Evolutionary conservation across 352 stramenopile species (phyloP), one percentile per base, ranked within the genome.

Genomic region (Phytophthora cajani): DNA sequence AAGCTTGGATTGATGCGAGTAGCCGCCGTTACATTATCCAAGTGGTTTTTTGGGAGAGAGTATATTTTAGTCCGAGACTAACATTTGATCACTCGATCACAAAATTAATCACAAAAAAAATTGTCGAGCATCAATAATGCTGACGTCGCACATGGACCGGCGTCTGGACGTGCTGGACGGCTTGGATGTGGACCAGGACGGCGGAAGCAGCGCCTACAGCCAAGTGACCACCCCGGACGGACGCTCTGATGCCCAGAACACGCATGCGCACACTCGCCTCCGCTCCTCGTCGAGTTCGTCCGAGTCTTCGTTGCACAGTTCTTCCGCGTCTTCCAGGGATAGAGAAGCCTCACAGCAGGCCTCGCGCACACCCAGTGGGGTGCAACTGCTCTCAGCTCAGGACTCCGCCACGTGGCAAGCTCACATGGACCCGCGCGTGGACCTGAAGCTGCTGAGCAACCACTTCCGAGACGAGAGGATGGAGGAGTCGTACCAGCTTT

Each of bases 401-500:
- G 77, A 71, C 1, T 88, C 78, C 6, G 55, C 73, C 11, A 75
- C 67, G 3, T 87, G 78, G 78, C 81, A 81, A 55, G 67, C 78
- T 21, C 81, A 85, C 19, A 80, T 90, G 71, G 77, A 90, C 58
- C 84, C 81, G 55, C 64, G 73, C 4, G 71, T 81, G 11, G 81
- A 91, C 44, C 67, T 93, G 40, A 78, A 84, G 19, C 69, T 80
- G 17, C 51, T 88, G 23, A 90, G 80, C 54, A 93, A 95, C 65
- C 72, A 82, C 55, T 95, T 95, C 62, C 81, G 78, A 30, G 85
- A 93, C 69, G 72, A 84, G 33, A 73, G 83, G 17, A 71, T 90
- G 46, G 87, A 95, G 69, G 81, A 92, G 53, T 92, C 85, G 49
- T 95, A 93, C 62, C 87, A 95, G 57, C 65, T 95, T 3, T 88